Evolutionary conservation across 108 stramenopile genomes (phyloP).

Genomic region (Discostella stelligeroides): DNA sequence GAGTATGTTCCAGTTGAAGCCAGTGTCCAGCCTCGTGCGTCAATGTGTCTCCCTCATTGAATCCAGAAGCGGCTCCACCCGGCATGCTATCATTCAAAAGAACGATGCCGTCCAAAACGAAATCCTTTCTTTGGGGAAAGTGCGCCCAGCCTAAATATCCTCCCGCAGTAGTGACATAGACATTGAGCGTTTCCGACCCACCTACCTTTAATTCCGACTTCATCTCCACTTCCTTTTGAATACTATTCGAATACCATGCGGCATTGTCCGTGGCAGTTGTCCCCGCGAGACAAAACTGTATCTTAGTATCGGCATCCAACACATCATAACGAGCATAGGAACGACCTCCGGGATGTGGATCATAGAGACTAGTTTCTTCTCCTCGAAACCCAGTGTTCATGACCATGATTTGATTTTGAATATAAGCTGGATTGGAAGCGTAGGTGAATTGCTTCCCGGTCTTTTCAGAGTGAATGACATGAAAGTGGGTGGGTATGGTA

Average conservation of each 20-base stretch:
- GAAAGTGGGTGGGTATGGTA: slow-evolving; percentile 22
- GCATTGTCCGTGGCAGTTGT: background rate
- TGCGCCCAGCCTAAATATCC: slow-evolving; percentile 13
- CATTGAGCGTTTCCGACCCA: slow-evolving; percentile 23
- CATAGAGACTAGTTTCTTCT: no score
- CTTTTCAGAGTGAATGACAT: slow-evolving; percentile 2
- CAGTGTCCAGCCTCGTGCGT: slow-evolving; percentile 33
- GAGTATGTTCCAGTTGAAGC: slow-evolving; percentile 24
- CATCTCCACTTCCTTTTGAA: background rate
- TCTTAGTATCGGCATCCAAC: background rate
- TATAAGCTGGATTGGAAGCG: background rate
- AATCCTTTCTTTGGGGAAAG: background rate
- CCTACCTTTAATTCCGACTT: background rate
- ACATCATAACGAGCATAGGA: slow-evolving; percentile 1
- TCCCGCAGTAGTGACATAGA: slow-evolving; percentile 15
- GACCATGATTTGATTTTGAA: slow-evolving; percentile 13
- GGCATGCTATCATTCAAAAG: slow-evolving; percentile 10
- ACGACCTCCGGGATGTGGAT: slow-evolving; percentile 3
- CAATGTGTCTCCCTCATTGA: slow-evolving; percentile 12
- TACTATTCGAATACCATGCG: background rate
- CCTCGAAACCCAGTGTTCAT: slow-evolving; percentile 22
- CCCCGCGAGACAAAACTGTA: background rate
- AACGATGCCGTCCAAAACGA: slow-evolving; percentile 17
- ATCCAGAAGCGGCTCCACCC: background rate
- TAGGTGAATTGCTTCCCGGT: slow-evolving; percentile 1